Evolutionary conservation across 2,329 filamentous ascomycete genomes (phyloP), one percentile per base, ranked within the genome.

Genomic region (Alternaria sp.): DNA sequence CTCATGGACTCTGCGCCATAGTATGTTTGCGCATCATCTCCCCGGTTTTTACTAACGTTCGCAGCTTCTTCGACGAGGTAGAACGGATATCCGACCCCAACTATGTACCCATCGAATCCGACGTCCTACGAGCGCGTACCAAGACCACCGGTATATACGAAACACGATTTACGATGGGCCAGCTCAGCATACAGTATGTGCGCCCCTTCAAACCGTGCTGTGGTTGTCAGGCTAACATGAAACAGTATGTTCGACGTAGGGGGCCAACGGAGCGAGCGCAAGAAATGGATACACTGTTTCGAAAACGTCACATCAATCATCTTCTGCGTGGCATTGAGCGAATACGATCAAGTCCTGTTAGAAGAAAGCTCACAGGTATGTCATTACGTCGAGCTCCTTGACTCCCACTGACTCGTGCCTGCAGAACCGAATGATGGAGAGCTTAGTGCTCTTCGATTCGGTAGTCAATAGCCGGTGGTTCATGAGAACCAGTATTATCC

Each of bases 281-380:
- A 99, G 85, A 99, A 99, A 84, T 99, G 96, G 96, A 99, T 99
- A 78, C 96, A 99, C 83, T 99, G 96, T 84, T 99, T 99, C 81
- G 96, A 99, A 81, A 98, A 98, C 74, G 96, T 99, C 74, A 99
- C 96, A 46, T 98, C 96, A 5, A 99, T 99, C 81, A 99, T 99
- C 72, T 99, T 99, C 82, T 99, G 96, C 77, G 96, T 99, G 66
- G 96, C 96, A 15, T 84, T 99, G 72, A 98, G 94, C 83, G 96
- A 99, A 82, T 99, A 99, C 80, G 96, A 99, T 77, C 96, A 99
- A 82, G 95, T 97, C 6, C 85, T 99, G 57, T 85, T 99, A 44
- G 96, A 99, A 82, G 96, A 98, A 82, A 97, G 93, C 82, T 97
- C 95, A 77, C 96, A 98, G 86, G 94, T 96, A 87, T 71, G 87